A percentile compares a stretch with the other conserved stretches of the same genome.
Evolutionary conservation across 129 eudicot species (phyloP).

Genomic region (Oenanthe sinensis): DNA sequence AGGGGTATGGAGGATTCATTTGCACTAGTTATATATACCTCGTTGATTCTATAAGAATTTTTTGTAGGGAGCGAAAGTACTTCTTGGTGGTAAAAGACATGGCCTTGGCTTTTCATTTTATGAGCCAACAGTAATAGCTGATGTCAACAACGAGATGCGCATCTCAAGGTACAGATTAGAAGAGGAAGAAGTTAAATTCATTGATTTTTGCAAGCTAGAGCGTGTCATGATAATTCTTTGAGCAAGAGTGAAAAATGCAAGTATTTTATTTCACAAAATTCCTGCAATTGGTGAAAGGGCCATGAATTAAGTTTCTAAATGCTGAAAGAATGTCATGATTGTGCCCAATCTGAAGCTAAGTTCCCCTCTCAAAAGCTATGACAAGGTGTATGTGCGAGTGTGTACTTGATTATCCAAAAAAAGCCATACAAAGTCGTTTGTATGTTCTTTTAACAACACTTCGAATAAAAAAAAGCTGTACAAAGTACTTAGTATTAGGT

Average conservation of each 20-base stretch:
- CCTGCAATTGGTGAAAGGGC: not conserved
- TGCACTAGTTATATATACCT: not conserved
- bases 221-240: not conserved
- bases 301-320: not conserved
- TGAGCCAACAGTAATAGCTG: constrained; percentile 75
- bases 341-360: not conserved
- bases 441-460: not conserved
- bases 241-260: not conserved
- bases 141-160: constrained; percentile 82
- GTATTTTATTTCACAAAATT: not conserved
- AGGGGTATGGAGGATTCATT: not conserved
- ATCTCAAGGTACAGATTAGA: constrained; percentile 53
- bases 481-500: not conserved
- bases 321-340: not conserved
- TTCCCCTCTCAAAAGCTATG: not conserved
- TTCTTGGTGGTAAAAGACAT: constrained; percentile 85
- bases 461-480: not conserved
- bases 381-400: too few relatives aligned
- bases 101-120: constrained; percentile 69
- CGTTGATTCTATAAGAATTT: not conserved
- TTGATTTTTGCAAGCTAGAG: not conserved
- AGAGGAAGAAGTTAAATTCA: not conserved
- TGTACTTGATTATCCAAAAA: too few relatives aligned
- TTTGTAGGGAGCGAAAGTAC: constrained; percentile 80
- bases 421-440: not conserved